Percentiles rank a stretch among this genome's conserved stretches.
These are phyloP conservation scores for Inga laurina DNA, from an alignment of 306 rosid genomes.

Conservation along the genomic window DNA sequence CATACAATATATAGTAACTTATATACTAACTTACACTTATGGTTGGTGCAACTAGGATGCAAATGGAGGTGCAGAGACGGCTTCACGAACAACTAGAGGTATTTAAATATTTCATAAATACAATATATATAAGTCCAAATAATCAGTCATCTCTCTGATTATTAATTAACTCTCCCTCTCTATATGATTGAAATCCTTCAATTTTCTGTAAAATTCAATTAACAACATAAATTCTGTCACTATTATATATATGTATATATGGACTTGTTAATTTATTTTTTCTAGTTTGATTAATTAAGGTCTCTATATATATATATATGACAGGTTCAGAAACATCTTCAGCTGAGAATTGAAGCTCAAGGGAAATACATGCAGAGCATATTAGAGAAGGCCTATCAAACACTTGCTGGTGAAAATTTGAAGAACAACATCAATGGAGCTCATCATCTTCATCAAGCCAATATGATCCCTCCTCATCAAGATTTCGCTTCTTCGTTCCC, in stretches of 20 bases:
- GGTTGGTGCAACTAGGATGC: slow-evolving; percentile 89
- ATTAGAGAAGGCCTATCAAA: slow-evolving; percentile 96
- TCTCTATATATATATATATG: background rate
- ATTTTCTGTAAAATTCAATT: too few relatives aligned
- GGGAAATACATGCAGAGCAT: slow-evolving; percentile 99
- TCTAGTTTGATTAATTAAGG: too few relatives aligned
- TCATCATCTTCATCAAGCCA: slow-evolving; percentile 17
- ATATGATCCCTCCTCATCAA: background rate
- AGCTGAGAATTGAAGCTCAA: slow-evolving; percentile 97
- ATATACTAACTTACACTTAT: slow-evolving; percentile 33
- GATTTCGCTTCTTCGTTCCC: background rate
- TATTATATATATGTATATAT: too few relatives aligned
- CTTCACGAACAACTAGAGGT: slow-evolving; percentile 97
- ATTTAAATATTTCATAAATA: slow-evolving; percentile 1
- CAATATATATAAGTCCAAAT: background rate
- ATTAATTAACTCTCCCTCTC: background rate
- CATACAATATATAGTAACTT: slow-evolving; percentile 49
- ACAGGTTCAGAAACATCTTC: slow-evolving; percentile 95
- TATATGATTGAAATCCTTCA: background rate
- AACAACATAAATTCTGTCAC: too few relatives aligned
- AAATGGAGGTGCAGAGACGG: slow-evolving; percentile 99
- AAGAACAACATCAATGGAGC: slow-evolving; percentile 30
- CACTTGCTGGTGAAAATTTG: slow-evolving; percentile 94
- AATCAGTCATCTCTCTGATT: background rate
- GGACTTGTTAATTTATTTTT: background rate